Evolutionary conservation across 352 stramenopile genomes (phyloP), one percentile per base, ranked within the genome.

Genomic region (Phytophthora fragariae): DNA sequence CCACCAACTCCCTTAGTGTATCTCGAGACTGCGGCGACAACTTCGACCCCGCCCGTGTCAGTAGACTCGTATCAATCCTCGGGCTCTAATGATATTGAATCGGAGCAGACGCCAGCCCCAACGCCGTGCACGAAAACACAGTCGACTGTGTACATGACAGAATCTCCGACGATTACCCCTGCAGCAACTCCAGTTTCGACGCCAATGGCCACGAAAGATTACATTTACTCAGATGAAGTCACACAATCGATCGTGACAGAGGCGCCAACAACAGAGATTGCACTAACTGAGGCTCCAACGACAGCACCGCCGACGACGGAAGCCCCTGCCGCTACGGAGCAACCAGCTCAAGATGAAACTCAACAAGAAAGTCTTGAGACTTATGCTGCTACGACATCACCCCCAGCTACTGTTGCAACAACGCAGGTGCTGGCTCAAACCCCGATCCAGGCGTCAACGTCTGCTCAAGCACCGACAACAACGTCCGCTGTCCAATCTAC

Each of bases 121-220:
- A 70, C 61, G n/a, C 65, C 52, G 14, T 58, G 29, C 11, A 17
- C 41, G 39, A 57, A 19, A 8, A 63, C 37, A 14, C 33, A 62
- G 35, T 17, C 65, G 17, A 11, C 49, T 14, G 9, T 35, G 41
- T 54, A 53, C n/a, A 41, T 31, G 21, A 73, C 63, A 4, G 9
- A 69, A 50, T 15, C 66, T 44, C 57, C 70, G 24, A 73, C 37
- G 11, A 54, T 41, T 14, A 72, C 56, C 55, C 62, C 68, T 11
- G 50, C 57, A 33, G 57, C 35, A 41, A 61, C 57, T 6, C n/a
- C 7, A 21, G 24, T n/a, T 47, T 24, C 14, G 47, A 52, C 46
- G 8, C 31, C 46, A 65, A 41, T 27, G 5, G 21, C 57, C 14
- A 68, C 59, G 11, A 58, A 68, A 37, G 47, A 19, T 4, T 64